phyloP scores from a whole-genome alignment of 345 rosid species.

The Eucalyptus pauciflora region DNA sequence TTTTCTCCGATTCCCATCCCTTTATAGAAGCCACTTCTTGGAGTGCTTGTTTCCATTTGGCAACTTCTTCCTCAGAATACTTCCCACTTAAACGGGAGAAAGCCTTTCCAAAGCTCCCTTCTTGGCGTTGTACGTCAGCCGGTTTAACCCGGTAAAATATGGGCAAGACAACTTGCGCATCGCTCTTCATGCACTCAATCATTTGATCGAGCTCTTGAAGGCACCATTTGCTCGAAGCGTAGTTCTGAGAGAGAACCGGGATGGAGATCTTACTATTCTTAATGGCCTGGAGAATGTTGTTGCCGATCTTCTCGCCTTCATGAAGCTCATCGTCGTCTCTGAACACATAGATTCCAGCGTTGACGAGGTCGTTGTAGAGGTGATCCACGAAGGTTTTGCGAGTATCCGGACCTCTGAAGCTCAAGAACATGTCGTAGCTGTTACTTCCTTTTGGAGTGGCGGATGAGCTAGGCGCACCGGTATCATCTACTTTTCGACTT shows the following conservation, averaged over 20 bases:
- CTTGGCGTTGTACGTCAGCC: accelerated
- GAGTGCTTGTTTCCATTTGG: neutral
- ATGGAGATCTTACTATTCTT: neutral
- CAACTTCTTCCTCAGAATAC: neutral
- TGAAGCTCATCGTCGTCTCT: neutral
- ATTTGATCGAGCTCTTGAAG: neutral
- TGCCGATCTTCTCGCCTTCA: neutral
- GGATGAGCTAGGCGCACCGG: too few relatives aligned
- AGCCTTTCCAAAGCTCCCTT: neutral
- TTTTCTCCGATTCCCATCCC: neutral
- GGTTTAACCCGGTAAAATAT: neutral
- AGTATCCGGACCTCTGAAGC: neutral
- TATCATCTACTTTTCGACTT: too few relatives aligned
- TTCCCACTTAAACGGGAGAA: neutral
- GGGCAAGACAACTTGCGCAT: neutral
- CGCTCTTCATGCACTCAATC: neutral
- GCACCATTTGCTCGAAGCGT: neutral
- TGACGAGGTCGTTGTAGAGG: accelerated
- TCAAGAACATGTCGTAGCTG: neutral
- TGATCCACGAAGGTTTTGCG: neutral
- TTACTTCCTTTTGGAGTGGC: neutral
- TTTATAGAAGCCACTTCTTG: accelerated
- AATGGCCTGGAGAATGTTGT: neutral
- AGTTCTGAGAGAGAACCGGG: neutral
- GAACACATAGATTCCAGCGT: neutral